A percentile compares a stretch with the other conserved stretches of the same genome.
These are phyloP conservation scores for Linaria vulgaris DNA, from an alignment of 257 asterid genomes.

Conservation along the genomic window DNA sequence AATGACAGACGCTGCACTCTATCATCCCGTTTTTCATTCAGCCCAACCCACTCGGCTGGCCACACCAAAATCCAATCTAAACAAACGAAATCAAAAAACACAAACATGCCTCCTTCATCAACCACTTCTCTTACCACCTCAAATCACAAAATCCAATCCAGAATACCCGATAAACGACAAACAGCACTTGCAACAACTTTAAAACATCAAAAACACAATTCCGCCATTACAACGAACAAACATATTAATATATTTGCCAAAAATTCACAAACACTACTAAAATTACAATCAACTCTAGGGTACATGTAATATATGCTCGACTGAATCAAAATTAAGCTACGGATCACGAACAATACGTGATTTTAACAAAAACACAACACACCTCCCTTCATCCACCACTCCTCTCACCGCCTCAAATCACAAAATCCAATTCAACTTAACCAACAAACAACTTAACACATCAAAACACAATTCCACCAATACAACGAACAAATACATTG, in stretches of 20 bases:
- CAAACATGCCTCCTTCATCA: no score
- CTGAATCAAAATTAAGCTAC: no score
- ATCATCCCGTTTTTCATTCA: slow-evolving; percentile 66
- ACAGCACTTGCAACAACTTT: neutral
- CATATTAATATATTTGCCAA: no score
- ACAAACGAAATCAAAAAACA: slow-evolving; percentile 6
- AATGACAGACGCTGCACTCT: slow-evolving; percentile 85
- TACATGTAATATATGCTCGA: no score
- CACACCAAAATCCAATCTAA: slow-evolving; percentile 27
- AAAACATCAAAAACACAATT: neutral
- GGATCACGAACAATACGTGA: no score
- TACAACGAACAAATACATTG: slow-evolving; percentile 1
- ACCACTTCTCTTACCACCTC: slow-evolving; percentile 14
- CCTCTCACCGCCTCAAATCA: neutral
- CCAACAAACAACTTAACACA: neutral
- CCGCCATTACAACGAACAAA: neutral
- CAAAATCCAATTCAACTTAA: slow-evolving; percentile 2
- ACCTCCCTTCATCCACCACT: slow-evolving; percentile 19
- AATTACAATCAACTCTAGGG: no score
- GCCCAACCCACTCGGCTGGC: slow-evolving; percentile 43
- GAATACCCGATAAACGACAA: neutral
- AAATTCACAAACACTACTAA: no score
- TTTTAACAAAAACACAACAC: no score
- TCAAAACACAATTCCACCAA: neutral
- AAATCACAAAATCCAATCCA: neutral